These are phyloP conservation scores for Maudiozyma saulgeensis DNA, from an alignment of 805 yeast genomes.

Conservation along the genomic window DNA sequence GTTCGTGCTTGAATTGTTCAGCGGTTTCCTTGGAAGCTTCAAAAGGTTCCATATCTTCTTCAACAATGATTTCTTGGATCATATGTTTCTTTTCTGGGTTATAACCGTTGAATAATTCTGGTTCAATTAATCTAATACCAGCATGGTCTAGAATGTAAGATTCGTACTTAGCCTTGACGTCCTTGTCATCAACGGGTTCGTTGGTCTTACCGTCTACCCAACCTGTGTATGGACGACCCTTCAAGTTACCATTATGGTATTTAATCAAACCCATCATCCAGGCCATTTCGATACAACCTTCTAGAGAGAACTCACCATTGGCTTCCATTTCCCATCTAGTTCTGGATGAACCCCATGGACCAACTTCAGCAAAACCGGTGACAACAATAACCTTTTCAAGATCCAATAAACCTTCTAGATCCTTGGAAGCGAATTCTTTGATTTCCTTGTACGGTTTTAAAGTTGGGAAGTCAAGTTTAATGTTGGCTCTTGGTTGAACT, in stretches of 20 bases:
- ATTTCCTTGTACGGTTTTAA: slow-evolving; percentile 70
- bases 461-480: slow-evolving; percentile 86
- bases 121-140: slow-evolving; percentile 95
- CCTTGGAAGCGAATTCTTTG: slow-evolving; percentile 52
- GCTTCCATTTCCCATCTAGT: slow-evolving; percentile 99
- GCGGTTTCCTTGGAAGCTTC: slow-evolving; percentile 95
- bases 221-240: slow-evolving; percentile 74
- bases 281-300: slow-evolving; percentile 98
- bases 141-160: slow-evolving; percentile 79
- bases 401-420: slow-evolving; percentile 83
- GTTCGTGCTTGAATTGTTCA: slow-evolving; percentile 84
- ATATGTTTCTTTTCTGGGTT: slow-evolving; percentile 89
- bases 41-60: slow-evolving; percentile 93
- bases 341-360: slow-evolving; percentile 99
- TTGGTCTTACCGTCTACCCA: slow-evolving; percentile 95
- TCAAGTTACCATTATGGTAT: slow-evolving; percentile 72
- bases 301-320: slow-evolving; percentile 84
- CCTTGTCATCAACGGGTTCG: slow-evolving; percentile 89
- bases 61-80: slow-evolving; percentile 91
- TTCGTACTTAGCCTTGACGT: slow-evolving; percentile 87
- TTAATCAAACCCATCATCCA: slow-evolving; percentile 98
- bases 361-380: slow-evolving; percentile 97
- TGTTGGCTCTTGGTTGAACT: slow-evolving; percentile 90
- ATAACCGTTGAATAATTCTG: slow-evolving; percentile 88
- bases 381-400: slow-evolving; percentile 88